phyloP scores from a whole-genome alignment of 2,329 filamentous ascomycete genomes.

The Colletotrichum higginsianum region DNA sequence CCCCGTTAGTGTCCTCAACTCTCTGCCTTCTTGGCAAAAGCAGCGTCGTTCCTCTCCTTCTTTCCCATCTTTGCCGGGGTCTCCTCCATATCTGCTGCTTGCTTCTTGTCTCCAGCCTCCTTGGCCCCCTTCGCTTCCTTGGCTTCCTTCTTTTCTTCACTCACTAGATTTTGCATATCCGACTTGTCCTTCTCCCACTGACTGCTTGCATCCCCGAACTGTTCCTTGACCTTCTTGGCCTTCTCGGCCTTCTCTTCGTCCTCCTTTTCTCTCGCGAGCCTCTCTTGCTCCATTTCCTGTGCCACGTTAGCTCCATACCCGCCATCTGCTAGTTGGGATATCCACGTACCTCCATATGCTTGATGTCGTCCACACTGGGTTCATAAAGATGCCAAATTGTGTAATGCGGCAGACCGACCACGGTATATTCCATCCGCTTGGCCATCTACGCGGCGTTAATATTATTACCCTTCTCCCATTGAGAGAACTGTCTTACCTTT shows the following conservation, averaged over 20 bases:
- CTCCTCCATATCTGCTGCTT: slow-evolving; percentile 38
- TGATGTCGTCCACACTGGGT: slow-evolving; percentile 96
- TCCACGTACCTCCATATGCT: slow-evolving; percentile 86
- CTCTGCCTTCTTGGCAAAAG: slow-evolving; percentile 26
- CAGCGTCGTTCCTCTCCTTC: slow-evolving; percentile 1
- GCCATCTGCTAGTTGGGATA: background rate
- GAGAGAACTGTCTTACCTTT: slow-evolving; percentile 75
- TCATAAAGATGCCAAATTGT: slow-evolving; percentile 99
- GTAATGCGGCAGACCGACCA: slow-evolving; percentile 96
- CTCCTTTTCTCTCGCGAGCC: slow-evolving; percentile 83
- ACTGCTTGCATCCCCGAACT: slow-evolving; percentile 81
- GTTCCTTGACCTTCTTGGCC: slow-evolving; percentile 83
- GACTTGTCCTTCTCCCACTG: slow-evolving; percentile 95
- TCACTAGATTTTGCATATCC: slow-evolving; percentile 78
- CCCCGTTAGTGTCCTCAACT: slow-evolving; percentile 1
- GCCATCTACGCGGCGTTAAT: slow-evolving; percentile 79
- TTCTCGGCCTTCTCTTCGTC: slow-evolving; percentile 81
- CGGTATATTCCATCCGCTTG: slow-evolving; percentile 94
- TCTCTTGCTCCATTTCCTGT: slow-evolving; percentile 93
- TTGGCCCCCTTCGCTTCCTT: slow-evolving; percentile 41
- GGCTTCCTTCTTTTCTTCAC: slow-evolving; percentile 36
- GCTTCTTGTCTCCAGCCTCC: slow-evolving; percentile 39
- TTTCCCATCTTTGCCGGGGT: slow-evolving; percentile 33
- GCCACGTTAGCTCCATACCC: slow-evolving; percentile 38
- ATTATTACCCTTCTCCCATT: slow-evolving; percentile 3